These are phyloP conservation scores for Dendryphion nanum DNA, from an alignment of 2,329 filamentous ascomycete species.

Conservation along the genomic window DNA sequence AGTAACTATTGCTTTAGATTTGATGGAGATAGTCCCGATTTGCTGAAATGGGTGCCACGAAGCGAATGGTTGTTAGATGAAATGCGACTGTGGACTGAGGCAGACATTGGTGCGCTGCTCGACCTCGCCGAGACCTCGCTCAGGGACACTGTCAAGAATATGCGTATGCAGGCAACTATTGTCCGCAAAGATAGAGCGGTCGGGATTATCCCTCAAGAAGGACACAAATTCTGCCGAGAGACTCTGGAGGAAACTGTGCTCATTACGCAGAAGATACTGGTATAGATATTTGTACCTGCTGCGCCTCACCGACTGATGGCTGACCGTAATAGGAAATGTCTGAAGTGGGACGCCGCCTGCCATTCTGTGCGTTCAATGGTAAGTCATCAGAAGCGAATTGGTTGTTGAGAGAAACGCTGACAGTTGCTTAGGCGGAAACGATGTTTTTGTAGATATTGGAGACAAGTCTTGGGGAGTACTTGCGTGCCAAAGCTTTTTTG, in stretches of 20 bases:
- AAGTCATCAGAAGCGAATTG: no score
- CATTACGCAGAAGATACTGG: slow-evolving; percentile 84
- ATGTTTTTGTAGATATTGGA: slow-evolving; percentile 97
- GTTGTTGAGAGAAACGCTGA: no score
- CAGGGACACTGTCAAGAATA: slow-evolving; percentile 73
- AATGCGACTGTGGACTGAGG: slow-evolving; percentile 74
- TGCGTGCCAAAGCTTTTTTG: slow-evolving; percentile 89
- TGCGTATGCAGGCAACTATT: slow-evolving; percentile 76
- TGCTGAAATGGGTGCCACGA: slow-evolving; percentile 65
- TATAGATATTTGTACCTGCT: no score
- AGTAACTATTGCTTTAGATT: slow-evolving; percentile 93
- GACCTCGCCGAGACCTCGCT: slow-evolving; percentile 86
- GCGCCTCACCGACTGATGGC: no score
- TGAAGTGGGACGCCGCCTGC: slow-evolving; percentile 65
- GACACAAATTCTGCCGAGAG: slow-evolving; percentile 75
- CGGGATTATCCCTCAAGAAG: slow-evolving; percentile 55
- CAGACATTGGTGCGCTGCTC: slow-evolving; percentile 75
- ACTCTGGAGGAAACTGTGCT: slow-evolving; percentile 94
- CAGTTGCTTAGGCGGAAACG: slow-evolving; percentile 66
- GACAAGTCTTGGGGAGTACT: slow-evolving; percentile 96
- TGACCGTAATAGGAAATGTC: slow-evolving; percentile 64
- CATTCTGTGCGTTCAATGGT: slow-evolving; percentile 97
- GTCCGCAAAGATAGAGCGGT: slow-evolving; percentile 79
- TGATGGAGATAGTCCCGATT: slow-evolving; percentile 60
- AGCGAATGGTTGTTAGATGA: slow-evolving; percentile 72